These are phyloP conservation scores for Hawksworthiomyces lignivorus DNA, from an alignment of 2,329 filamentous ascomycete species.

Conservation along the genomic window DNA sequence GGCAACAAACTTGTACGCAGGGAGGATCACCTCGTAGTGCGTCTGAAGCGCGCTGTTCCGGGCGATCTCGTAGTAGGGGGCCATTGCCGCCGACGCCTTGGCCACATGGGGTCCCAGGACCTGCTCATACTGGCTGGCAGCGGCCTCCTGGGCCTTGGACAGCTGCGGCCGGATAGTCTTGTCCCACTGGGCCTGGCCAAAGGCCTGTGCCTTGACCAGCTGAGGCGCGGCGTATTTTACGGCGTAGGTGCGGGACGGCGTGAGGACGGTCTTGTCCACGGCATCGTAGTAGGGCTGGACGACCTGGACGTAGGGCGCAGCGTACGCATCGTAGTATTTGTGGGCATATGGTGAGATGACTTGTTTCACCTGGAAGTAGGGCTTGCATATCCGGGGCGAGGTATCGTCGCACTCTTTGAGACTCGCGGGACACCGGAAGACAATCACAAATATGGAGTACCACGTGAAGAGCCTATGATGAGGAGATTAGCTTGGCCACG, in stretches of 20 bases:
- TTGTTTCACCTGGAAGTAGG: constrained; percentile 63
- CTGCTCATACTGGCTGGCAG: constrained; percentile 59
- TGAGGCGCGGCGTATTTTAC: constrained; percentile 70
- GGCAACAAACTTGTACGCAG: constrained; percentile 63
- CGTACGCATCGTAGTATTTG: constrained; percentile 81
- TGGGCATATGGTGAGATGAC: constrained; percentile 64
- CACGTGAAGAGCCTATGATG: constrained; percentile 67
- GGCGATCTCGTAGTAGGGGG: constrained; percentile 66
- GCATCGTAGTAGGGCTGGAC: constrained; percentile 67
- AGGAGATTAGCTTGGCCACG: neutral
- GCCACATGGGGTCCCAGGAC: constrained; percentile 67
- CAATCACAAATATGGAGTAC: constrained; percentile 73
- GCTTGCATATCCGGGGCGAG: constrained; percentile 73
- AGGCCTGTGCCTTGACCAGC: constrained; percentile 58
- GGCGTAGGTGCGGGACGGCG: constrained; percentile 59
- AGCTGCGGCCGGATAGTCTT: constrained; percentile 70
- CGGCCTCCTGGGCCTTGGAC: constrained; percentile 52
- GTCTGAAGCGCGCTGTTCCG: constrained; percentile 56
- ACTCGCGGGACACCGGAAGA: constrained; percentile 74
- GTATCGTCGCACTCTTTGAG: constrained; percentile 58
- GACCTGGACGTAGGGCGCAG: constrained; percentile 71
- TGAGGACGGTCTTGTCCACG: constrained; percentile 56
- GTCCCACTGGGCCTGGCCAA: constrained; percentile 67
- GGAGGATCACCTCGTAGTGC: constrained; percentile 66
- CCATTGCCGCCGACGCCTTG: constrained; percentile 46